Evolutionary conservation across 108 stramenopile species (phyloP), one percentile per base, ranked within the genome.

Genomic region (Bacterosira constricta): DNA sequence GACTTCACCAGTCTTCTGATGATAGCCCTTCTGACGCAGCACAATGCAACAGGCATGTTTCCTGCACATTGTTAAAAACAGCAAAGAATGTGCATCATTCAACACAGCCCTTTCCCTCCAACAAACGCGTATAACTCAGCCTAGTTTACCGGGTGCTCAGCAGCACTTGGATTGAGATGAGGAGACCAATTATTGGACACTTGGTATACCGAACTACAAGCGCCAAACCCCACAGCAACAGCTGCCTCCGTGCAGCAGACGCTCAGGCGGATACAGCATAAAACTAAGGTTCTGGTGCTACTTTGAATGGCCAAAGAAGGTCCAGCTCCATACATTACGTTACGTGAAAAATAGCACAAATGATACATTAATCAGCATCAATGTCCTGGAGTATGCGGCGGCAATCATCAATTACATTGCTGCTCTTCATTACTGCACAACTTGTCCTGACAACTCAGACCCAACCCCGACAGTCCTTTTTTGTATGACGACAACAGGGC

Each of bases 371-470:
- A n/a, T n/a, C n/a, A n/a, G n/a, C n/a, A n/a, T n/a, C n/a, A n/a
- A n/a, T n/a, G n/a, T n/a, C n/a, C n/a, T n/a, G n/a, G n/a, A n/a
- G n/a, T n/a, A n/a, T n/a, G n/a, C n/a, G n/a, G n/a, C n/a, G n/a
- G 47, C 8, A 59, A 52, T 69, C 27, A 69, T 69, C 56, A 59
- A 32, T n/a, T 69, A 49, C 30, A n/a, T 49, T 0, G 46, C 47
- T 2, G 9, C 30, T 3, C 44, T 27, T 27, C 31, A 32, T 15
- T n/a, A 31, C 18, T 36, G 21, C 36, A 5, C 9, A 32, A 18
- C 32, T 13, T 4, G 9, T 13, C 20, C 6, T 3, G 12, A 20
- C 6, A 0, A 13, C 32, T 3, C 7, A 0, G 11, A 47, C 18
- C 56, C 56, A 6, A 15, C 47, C 18, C 69, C 69, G 11, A 45